Evolutionary conservation across 176 grass and related monocot species (phyloP), one percentile per base, ranked within the genome.

Genomic region (Tuctoria greenei): DNA sequence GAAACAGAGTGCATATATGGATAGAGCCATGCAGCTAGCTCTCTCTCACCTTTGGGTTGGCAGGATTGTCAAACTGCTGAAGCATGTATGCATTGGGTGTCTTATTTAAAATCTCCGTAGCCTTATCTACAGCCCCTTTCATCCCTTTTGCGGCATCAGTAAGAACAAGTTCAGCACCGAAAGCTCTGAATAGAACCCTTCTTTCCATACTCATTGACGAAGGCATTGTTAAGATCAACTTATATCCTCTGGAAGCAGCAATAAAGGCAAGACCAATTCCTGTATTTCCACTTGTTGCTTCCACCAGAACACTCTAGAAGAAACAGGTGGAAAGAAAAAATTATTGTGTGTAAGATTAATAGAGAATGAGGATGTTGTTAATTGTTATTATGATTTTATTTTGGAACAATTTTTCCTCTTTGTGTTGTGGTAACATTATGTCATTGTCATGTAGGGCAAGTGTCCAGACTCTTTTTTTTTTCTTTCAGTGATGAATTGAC

Each of bases 191-290:
- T 37, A 98, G 84, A 86, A 98, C 86, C 87, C 95, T 86, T 73
- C 91, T 87, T 79, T 98, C 91, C 56, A 93, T 98, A 71, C 95
- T 98, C 95, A 98, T 94, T 17, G 95, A 94, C 8, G 91, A 83
- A 68, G 91, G 91, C 95, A 94, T 98, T 47, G 95, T 98, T 43
- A 94, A 49, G 63, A 98, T 92, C 73, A 98, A 69, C 81, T 94
- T 94, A 58, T 98, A 94, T 68, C 89, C 95, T 83, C 85, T 92
- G 26, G 91, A 85, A 65, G 95, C 95, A 61, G 95, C 91, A 85
- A 98, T 94, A 66, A 98, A 98, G 36, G 95, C 91, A 79, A 98
- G 95, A 56, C 91, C 95, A 51, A 98, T 98, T 49, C 95, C 91
- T 50, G 95, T 98, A 55, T 98, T 94, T 40, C 95, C 95, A 82